These are phyloP conservation scores for Penicillium lagena DNA, from an alignment of 495 filamentous ascomycete species.

Conservation along the genomic window DNA sequence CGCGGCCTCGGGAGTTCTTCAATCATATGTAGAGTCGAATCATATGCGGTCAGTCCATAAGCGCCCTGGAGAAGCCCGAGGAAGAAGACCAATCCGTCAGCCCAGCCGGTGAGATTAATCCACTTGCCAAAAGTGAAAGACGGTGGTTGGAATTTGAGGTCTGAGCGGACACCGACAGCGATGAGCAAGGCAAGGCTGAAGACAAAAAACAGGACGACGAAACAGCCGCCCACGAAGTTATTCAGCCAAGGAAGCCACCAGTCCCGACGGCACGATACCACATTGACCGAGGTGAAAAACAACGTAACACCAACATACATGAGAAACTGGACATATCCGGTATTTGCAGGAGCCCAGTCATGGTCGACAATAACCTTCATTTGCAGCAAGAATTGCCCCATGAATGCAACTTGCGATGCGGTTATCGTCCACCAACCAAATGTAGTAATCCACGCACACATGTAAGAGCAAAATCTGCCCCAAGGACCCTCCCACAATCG, in stretches of 20 bases:
- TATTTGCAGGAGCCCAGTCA: constrained; percentile 27
- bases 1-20: constrained; percentile 38
- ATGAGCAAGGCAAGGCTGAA: constrained; percentile 37
- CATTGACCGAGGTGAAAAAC: constrained; percentile 32
- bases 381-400: constrained; percentile 39
- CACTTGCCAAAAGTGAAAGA: constrained; percentile 50
- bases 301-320: constrained; percentile 35
- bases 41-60: constrained; percentile 53
- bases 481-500: constrained; percentile 28
- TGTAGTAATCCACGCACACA: constrained; percentile 43
- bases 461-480: constrained; percentile 36
- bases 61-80: constrained; percentile 53
- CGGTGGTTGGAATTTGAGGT: constrained; percentile 31
- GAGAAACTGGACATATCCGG: constrained; percentile 36
- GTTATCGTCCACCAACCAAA: constrained; percentile 45
- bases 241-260: constrained; percentile 35
- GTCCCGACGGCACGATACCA: constrained; percentile 34
- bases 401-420: constrained; percentile 40
- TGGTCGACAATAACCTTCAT: constrained; percentile 39
- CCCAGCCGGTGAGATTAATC: constrained; percentile 56
- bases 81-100: constrained; percentile 55
- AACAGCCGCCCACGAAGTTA: constrained; percentile 40
- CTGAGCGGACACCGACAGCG: constrained; percentile 27
- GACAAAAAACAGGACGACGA: constrained; percentile 34
- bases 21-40: constrained; percentile 55